A percentile compares a stretch with the other conserved stretches of the same genome.
Conservation (phyloP, 345 rosid genomes). For the Salix caprea region DNA sequence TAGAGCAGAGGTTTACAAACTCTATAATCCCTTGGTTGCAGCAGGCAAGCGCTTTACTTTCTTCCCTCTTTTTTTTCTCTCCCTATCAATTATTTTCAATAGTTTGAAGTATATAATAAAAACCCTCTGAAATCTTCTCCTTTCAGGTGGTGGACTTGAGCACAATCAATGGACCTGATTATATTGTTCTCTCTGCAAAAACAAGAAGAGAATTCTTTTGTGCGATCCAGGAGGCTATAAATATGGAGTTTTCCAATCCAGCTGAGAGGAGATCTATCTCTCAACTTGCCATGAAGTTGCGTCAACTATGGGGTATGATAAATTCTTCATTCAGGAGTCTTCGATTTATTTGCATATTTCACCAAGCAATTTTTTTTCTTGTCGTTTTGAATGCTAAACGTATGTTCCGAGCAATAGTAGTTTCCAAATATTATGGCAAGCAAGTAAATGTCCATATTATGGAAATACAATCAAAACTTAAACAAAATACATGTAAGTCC, state of each 20-base stretch:
- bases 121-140: not conserved
- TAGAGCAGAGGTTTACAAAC: slow-evolving; percentile 60
- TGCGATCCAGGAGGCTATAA: slow-evolving; percentile 71
- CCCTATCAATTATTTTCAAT: not conserved
- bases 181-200: slow-evolving; percentile 51
- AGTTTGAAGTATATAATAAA: not conserved
- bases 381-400: too few species aligned
- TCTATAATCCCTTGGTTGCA: slow-evolving; percentile 83
- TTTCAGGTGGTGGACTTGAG: slow-evolving; percentile 72
- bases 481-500: too few species aligned
- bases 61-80: not conserved
- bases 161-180: slow-evolving; percentile 62
- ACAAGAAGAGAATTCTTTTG: slow-evolving; percentile 56
- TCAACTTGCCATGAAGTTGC: slow-evolving; percentile 67
- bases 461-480: too few species aligned
- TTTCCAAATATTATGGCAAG: too few species aligned
- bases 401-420: too few species aligned
- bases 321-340: not conserved
- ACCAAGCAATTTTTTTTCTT: not conserved
- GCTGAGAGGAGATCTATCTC: slow-evolving; percentile 59
- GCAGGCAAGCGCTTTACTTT: slow-evolving; percentile 52
- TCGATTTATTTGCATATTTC: not conserved
- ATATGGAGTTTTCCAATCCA: slow-evolving; percentile 59
- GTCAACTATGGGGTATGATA: slow-evolving; percentile 72
- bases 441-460: too few species aligned